These are phyloP conservation scores for Elsinoe arachidis DNA, from an alignment of 2,329 filamentous ascomycete species.

Conservation along the genomic window DNA sequence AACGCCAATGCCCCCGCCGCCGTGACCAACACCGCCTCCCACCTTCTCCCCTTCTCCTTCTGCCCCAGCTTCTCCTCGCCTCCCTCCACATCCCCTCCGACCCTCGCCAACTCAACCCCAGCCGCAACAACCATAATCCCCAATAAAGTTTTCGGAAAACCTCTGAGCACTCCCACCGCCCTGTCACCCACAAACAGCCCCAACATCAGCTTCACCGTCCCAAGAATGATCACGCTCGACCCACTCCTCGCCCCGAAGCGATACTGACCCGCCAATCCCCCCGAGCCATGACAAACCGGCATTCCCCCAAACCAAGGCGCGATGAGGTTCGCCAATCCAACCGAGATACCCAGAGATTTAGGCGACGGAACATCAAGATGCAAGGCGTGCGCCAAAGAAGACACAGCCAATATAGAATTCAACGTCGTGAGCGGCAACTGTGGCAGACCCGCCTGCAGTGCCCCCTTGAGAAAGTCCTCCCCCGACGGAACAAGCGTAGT, in stretches of 20 bases:
- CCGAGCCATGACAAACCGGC: constrained; percentile 90
- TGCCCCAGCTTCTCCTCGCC: constrained; percentile 17
- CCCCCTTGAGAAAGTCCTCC: constrained; percentile 44
- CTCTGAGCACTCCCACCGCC: constrained; percentile 59
- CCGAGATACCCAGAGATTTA: constrained; percentile 70
- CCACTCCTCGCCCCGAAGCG: constrained; percentile 87
- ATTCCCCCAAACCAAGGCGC: constrained; percentile 90
- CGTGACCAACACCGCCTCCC: constrained; percentile 86
- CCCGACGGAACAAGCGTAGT: constrained; percentile 38
- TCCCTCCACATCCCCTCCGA: constrained; percentile 42
- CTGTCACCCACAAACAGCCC: constrained; percentile 67
- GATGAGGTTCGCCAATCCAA: constrained; percentile 72
- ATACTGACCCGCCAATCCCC: constrained; percentile 82
- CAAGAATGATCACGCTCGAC: constrained; percentile 71
- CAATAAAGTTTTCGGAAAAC: constrained; percentile 68
- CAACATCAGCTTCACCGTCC: constrained; percentile 63
- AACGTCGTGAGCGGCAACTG: constrained; percentile 86
- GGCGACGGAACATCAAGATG: constrained; percentile 55
- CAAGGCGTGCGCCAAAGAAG: constrained; percentile 68
- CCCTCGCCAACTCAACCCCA: constrained; percentile 77
- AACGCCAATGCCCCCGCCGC: constrained; percentile 75
- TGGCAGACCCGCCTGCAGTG: constrained; percentile 62
- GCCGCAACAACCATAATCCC: constrained; percentile 86
- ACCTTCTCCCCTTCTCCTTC: constrained; percentile 63
- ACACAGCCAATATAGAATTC: constrained; percentile 85